Evolutionary conservation across 2,329 filamentous ascomycete species (phyloP).

Genomic region (Coleophoma cylindrospora): DNA sequence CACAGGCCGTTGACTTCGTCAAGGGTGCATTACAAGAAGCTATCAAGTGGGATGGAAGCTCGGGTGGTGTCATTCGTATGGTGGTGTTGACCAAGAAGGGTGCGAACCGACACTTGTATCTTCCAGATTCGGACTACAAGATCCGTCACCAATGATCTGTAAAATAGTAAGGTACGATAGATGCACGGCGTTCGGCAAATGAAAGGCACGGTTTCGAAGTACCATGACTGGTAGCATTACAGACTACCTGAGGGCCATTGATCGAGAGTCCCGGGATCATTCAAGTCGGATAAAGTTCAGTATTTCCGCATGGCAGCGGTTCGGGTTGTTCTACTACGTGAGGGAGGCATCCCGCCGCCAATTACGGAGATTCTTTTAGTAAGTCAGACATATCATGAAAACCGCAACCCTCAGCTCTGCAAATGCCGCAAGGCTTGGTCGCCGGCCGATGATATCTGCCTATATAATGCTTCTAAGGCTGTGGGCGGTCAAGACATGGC

Average conservation of each 20-base stretch:
- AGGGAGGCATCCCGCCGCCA: too few relatives aligned
- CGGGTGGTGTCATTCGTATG: constrained; percentile 96
- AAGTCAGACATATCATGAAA: too few relatives aligned
- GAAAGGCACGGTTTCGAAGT: not conserved
- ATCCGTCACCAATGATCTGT: constrained; percentile 34
- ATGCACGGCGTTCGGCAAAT: constrained; percentile 7
- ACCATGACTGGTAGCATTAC: not conserved
- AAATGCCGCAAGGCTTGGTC: not conserved
- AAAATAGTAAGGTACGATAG: constrained; percentile 21
- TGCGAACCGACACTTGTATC: constrained; percentile 88
- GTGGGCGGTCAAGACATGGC: constrained; percentile 7
- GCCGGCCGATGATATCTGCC: not conserved
- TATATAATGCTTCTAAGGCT: constrained; percentile 8
- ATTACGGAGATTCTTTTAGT: too few relatives aligned
- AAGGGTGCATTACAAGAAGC: constrained; percentile 88
- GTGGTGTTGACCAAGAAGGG: constrained; percentile 89
- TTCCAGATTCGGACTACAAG: constrained; percentile 83
- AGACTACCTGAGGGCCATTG: not conserved
- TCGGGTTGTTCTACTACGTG: too few relatives aligned
- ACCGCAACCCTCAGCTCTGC: too few relatives aligned
- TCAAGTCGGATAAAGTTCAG: too few relatives aligned
- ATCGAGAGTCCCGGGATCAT: too few relatives aligned
- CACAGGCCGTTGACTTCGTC: constrained; percentile 86
- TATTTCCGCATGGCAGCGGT: too few relatives aligned
- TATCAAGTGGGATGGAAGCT: constrained; percentile 99